Evolutionary conservation across 106 monocot genomes (phyloP).

Genomic region (Hemerocallis citrina): DNA sequence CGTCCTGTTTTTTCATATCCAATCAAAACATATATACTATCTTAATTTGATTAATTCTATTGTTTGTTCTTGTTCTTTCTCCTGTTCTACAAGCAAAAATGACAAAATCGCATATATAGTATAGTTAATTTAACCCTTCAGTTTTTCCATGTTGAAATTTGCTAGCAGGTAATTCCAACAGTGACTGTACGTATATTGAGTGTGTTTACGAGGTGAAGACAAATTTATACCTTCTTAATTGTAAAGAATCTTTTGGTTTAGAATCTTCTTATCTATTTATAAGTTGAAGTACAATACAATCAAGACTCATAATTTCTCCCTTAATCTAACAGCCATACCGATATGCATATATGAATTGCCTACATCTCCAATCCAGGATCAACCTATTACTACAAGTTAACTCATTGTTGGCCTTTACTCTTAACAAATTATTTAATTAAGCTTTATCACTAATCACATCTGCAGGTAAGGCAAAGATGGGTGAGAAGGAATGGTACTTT

Average conservation of each 20-base stretch:
- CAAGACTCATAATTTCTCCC: not conserved
- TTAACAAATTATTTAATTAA: not conserved
- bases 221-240: not conserved
- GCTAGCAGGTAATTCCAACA: no score
- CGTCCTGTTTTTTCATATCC: not conserved
- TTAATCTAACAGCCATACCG: not conserved
- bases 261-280: not conserved
- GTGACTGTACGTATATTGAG: not conserved
- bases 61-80: no score
- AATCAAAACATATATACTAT: not conserved
- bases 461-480: slow-evolving; percentile 35
- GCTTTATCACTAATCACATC: not conserved
- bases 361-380: no score
- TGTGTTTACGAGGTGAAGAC: not conserved
- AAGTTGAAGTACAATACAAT: not conserved
- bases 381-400: not conserved
- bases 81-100: no score
- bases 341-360: no score
- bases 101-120: no score
- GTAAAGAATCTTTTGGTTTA: not conserved
- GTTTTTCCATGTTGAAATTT: no score
- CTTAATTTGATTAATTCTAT: not conserved
- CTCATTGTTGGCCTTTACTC: not conserved
- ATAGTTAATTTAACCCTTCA: no score
- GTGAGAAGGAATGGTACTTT: slow-evolving; percentile 46